phyloP scores from a whole-genome alignment of 176 grass and related monocot genomes.

The Oryza nivara region DNA sequence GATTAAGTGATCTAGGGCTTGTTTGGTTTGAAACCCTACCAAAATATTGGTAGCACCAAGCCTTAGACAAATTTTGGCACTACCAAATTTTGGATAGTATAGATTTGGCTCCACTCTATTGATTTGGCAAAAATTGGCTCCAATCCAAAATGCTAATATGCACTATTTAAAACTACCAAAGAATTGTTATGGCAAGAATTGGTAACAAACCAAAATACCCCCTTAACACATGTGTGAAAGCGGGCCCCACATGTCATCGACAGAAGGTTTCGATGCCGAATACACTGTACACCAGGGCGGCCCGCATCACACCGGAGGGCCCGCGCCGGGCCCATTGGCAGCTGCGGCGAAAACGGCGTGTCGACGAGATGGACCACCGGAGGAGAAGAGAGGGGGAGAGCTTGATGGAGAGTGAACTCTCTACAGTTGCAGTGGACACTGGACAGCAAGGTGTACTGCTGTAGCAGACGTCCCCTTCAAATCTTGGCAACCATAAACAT shows the following conservation, averaged over 20 bases:
- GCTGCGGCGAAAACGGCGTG: slow-evolving; percentile 34
- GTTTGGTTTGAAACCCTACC: too few relatives aligned
- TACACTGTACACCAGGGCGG: neutral
- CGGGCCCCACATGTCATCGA: neutral
- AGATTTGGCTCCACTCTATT: too few relatives aligned
- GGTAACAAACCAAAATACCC: too few relatives aligned
- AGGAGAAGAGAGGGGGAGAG: neutral
- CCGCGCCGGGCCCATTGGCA: neutral
- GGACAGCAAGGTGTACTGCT: slow-evolving; percentile 8
- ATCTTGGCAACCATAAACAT: slow-evolving; percentile 45
- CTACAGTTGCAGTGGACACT: neutral
- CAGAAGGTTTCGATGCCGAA: neutral
- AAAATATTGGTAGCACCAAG: too few relatives aligned
- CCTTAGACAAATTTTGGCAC: too few relatives aligned
- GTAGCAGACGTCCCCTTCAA: slow-evolving; percentile 48
- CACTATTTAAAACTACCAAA: too few relatives aligned
- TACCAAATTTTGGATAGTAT: too few relatives aligned
- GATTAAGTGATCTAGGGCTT: neutral
- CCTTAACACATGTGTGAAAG: neutral
- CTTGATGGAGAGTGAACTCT: slow-evolving; percentile 27
- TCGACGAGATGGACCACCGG: neutral
- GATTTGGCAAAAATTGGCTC: too few relatives aligned
- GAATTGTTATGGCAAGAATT: too few relatives aligned
- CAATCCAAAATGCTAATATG: too few relatives aligned
- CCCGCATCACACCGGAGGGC: neutral